Percentiles rank a stretch among this genome's conserved stretches.
Conservation (phyloP, 257 asterid species). For the Ballota nigra region DNA sequence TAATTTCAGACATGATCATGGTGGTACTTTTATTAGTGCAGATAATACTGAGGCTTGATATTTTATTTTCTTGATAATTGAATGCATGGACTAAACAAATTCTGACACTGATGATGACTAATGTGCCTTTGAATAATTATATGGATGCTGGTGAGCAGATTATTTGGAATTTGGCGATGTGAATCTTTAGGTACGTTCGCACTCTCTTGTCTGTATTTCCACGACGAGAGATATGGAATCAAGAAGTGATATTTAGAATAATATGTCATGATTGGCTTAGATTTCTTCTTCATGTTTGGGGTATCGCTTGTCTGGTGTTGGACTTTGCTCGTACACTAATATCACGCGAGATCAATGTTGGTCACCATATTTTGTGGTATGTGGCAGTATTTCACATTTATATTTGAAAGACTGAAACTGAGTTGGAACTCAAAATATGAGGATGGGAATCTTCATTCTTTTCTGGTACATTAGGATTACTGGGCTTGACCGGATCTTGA, state of each 20-base stretch:
- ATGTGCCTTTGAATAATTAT: conserved; percentile 17
- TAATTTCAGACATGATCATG: background rate
- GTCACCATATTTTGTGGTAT: background rate
- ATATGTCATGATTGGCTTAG: background rate
- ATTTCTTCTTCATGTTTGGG: background rate
- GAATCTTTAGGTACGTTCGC: background rate
- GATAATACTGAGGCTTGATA: conserved; percentile 11
- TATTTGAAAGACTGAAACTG: background rate
- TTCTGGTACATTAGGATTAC: background rate
- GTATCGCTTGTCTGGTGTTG: background rate
- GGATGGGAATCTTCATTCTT: background rate
- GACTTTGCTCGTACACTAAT: background rate
- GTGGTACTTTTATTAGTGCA: conserved; percentile 7
- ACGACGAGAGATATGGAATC: background rate
- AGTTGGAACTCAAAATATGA: background rate
- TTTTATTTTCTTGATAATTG: conserved; percentile 12
- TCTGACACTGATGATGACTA: conserved; percentile 22
- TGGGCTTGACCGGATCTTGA: background rate
- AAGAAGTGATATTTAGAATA: background rate
- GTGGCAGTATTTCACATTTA: background rate
- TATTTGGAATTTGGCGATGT: background rate
- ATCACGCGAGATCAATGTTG: background rate
- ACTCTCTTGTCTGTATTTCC: background rate
- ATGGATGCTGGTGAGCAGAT: conserved; percentile 17
- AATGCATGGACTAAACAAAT: conserved; percentile 28